These are phyloP conservation scores for Ganoderma lucidum DNA, from an alignment of 1,284 basidiomycete genomes.

Conservation along the genomic window DNA sequence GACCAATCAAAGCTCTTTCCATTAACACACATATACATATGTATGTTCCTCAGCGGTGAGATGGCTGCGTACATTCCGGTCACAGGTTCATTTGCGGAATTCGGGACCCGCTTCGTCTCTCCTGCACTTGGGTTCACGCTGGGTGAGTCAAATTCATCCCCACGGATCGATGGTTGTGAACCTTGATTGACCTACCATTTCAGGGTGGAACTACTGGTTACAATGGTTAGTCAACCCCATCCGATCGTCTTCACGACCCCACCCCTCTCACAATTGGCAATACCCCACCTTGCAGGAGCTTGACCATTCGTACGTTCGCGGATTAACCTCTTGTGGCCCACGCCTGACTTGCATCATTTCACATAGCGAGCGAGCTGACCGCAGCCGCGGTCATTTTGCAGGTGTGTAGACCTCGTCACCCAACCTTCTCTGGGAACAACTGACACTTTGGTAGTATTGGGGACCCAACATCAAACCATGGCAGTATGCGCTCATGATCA, in stretches of 20 bases:
- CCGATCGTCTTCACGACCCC: constrained; percentile 1
- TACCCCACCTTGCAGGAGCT: constrained; percentile 39
- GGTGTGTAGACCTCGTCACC: constrained; percentile 35
- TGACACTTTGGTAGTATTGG: constrained; percentile 46
- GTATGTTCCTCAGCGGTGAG: constrained; percentile 51
- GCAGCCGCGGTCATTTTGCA: constrained; percentile 52
- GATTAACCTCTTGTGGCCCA: background rate
- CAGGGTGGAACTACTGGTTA: constrained; percentile 64
- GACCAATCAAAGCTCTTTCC: background rate
- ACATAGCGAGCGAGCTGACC: constrained; percentile 52
- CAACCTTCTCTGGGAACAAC: background rate
- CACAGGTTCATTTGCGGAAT: constrained; percentile 59
- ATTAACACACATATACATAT: background rate
- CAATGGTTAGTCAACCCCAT: constrained; percentile 49
- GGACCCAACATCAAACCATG: constrained; percentile 52
- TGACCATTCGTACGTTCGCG: constrained; percentile 48
- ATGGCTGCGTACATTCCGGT: constrained; percentile 62
- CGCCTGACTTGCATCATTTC: constrained; percentile 1
- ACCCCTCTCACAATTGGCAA: constrained; percentile 12
- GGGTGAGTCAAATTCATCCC: constrained; percentile 26
- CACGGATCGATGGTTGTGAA: background rate
- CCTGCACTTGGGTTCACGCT: constrained; percentile 42
- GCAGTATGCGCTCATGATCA: constrained; percentile 61
- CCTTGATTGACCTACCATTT: background rate
- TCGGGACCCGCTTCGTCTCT: constrained; percentile 46